Percentiles rank a stretch among this genome's conserved stretches.
Conservation (phyloP, 768 basidiomycete species). For the Tricholoma sp. region DNA sequence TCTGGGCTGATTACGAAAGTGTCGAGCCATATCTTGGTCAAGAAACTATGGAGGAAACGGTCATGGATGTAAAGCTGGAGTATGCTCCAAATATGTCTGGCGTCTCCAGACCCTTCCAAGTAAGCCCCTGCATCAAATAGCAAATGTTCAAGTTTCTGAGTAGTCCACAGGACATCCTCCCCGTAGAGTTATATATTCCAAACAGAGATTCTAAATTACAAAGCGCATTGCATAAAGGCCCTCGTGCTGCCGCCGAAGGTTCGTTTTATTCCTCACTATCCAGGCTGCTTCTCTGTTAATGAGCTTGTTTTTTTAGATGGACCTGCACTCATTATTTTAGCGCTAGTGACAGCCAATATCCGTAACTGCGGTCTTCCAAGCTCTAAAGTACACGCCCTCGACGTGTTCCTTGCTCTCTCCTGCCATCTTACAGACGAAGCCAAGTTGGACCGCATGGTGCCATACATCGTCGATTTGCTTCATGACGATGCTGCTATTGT, state of each 20-base stretch:
- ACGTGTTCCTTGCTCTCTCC: constrained; percentile 79
- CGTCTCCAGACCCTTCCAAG: constrained; percentile 56
- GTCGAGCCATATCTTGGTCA: constrained; percentile 64
- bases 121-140: constrained; percentile 17
- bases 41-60: constrained; percentile 39
- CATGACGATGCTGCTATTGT: constrained; percentile 84
- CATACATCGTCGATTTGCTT: constrained; percentile 84
- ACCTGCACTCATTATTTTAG: constrained; percentile 82
- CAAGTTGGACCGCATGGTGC: constrained; percentile 88
- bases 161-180: constrained; percentile 60
- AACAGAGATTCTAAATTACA: constrained; percentile 57
- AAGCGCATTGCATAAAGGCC: constrained; percentile 22
- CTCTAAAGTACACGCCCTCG: constrained; percentile 80
- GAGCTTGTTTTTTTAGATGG: constrained; percentile 53
- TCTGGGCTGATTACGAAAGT: constrained; percentile 86
- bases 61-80: constrained; percentile 54
- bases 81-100: constrained; percentile 35
- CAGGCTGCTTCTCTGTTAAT: neutral
- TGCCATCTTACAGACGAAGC: constrained; percentile 90
- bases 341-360: constrained; percentile 83
- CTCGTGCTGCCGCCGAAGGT: constrained; percentile 63
- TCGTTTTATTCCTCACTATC: neutral
- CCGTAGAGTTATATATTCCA: constrained; percentile 71
- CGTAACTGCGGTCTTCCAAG: constrained; percentile 83
- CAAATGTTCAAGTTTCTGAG: neutral